These are phyloP conservation scores for Lathyrus sativus DNA, from an alignment of 306 rosid species.

Conservation along the genomic window DNA sequence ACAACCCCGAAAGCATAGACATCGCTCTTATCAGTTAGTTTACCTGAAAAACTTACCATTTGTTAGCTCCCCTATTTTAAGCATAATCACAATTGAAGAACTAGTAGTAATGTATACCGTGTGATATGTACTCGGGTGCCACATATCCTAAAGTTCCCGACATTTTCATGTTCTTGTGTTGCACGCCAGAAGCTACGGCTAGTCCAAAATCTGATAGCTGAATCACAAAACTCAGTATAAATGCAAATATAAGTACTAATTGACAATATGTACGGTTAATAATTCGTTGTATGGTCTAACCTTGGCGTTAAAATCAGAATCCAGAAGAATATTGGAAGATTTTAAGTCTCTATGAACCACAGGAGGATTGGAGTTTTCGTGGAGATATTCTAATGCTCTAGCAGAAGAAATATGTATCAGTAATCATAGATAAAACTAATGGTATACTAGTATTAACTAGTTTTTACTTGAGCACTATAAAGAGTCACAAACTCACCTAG, in stretches of 20 bases:
- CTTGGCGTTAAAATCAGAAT: conserved; percentile 83
- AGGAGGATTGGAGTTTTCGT: conserved; percentile 80
- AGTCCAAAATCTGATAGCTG: conserved; percentile 90
- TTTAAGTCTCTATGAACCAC: conserved; percentile 78
- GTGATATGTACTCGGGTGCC: conserved; percentile 83
- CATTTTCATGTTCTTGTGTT: conserved; percentile 66
- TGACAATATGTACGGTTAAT: conserved; percentile 9
- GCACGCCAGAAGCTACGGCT: conserved; percentile 63
- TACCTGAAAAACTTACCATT: conserved; percentile 53
- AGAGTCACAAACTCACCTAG: conserved; percentile 54
- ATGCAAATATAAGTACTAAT: conserved; percentile 9
- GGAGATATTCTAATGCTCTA: conserved; percentile 92
- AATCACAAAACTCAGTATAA: conserved; percentile 47
- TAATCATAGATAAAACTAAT: conserved; percentile 18
- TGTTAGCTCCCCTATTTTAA: not conserved
- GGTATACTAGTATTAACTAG: not conserved
- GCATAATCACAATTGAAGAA: not conserved
- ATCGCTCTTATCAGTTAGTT: conserved; percentile 86
- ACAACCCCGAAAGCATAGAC: conserved; percentile 92
- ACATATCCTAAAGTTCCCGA: conserved; percentile 74
- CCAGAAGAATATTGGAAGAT: conserved; percentile 82
- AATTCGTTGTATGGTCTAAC: conserved; percentile 44
- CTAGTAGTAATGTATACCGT: conserved; percentile 54
- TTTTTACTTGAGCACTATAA: conserved; percentile 1
- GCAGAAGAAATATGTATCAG: conserved; percentile 29